Evolutionary conservation across 306 rosid species (phyloP), one percentile per base, ranked within the genome.

Genomic region (Cicer cuneatum): DNA sequence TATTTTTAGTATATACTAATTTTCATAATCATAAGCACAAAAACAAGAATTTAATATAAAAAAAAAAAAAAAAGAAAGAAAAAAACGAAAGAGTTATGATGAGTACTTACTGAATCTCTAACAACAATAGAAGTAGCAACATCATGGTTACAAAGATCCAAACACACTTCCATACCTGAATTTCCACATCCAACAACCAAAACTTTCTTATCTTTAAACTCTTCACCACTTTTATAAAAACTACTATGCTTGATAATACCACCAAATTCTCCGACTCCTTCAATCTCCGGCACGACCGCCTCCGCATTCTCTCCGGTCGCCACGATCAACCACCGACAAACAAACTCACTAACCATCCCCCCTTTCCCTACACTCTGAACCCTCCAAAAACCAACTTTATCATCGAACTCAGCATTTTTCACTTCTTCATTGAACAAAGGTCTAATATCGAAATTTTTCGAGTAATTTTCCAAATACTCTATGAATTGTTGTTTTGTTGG

Each of bases 261-360:
- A 2, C 74, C 86, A 46, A 89, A 92, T 1, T 89, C 90, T 12
- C 12, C 74, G 0, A 53, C 58, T 4, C 97, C 97, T 15, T 86
- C 83, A 1, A 92, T 69, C 52, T 83, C 73, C 2, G 96, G 97
- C 81, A 70, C 65, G 37, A 89, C 84, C 37, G 96, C 87, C 88
- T 92, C 96, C 0, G 97, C 97, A 89, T 92, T 92, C 73, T 92
- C 97, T 2, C 97, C 97, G 0, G 96, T 92, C 4, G 97, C 97
- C 42, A 82, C 97, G 2, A 92, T 81, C 75, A 92, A 48, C 92
- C 96, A 92, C 74, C 84, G 83, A 71, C 93, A 89, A 21, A 81
- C 43, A 35, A 68, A 85, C 82, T 88, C 96, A 1, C 83, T 85
- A 9, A 16, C 16, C 35, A 4, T 53, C 62, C 2, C 80, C 18